Base-by-base conservation (phyloP, 2,329 filamentous ascomycete species). In the Colletotrichum echinochloae region DNA sequence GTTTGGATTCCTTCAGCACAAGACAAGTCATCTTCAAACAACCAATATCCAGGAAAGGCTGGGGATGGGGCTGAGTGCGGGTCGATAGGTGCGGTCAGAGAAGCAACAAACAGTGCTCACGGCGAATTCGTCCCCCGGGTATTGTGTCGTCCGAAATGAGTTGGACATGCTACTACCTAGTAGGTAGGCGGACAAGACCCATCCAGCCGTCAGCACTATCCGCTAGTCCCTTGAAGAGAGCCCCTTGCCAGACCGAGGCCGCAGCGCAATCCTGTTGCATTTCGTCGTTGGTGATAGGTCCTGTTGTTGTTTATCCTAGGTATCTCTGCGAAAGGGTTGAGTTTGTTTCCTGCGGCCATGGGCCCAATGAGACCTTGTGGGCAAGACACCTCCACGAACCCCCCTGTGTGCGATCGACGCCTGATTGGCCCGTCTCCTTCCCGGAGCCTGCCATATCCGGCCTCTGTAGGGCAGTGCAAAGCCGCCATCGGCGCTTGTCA, bases 401-500 rank as follows among this genome's bases (percentile, higher is more conserved):
- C n/a, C 16, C 35, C 54, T 41, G 14, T 12, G 6, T 23, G 57
- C 46, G 59, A 46, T 23, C 66, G 46, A n/a, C 46, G 41, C 30
- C 37, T 68, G 28, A 67, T 62, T 70, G 52, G 68, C 26, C 26
- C 16, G 39, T 41, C 28, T 35, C 57, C n/a, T 51, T 60, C 63
- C 23, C 55, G 49, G 56, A 41, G 46, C 33, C 41, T 51, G 55
- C 39, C 51, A 54, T 48, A 14, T 33, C 48, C 30, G 67, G 18
- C 41, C 44, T 35, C 51, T 37, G 18, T 14, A 33, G 56, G 66
- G 68, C 68, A 57, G 64, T 68, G 68, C 59, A 49, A n/a, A 26
- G 23, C 48, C 5, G 9, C 52, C 64, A 54, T 41, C 44, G 39
- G 68, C 64, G 68, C 64, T 71, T 71, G 52, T 68, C 35, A 52